A percentile compares a stretch with the other conserved stretches of the same genome.
Conservation (phyloP, 2,329 filamentous ascomycete genomes). For the Fusarium clavum region DNA sequence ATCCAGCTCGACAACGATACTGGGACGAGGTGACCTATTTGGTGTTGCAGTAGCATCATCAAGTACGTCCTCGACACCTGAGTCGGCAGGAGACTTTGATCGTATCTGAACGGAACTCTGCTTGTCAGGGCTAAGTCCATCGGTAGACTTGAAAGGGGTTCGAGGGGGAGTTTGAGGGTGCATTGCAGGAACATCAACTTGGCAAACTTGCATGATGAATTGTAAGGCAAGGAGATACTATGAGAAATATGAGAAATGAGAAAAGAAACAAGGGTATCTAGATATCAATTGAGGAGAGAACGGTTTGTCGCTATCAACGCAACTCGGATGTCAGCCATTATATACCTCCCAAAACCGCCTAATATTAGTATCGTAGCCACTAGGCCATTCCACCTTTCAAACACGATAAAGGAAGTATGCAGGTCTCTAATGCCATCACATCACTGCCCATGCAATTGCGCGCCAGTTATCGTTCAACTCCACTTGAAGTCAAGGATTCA, state of each 20-base stretch:
- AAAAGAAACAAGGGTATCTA: background rate
- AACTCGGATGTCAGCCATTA: background rate
- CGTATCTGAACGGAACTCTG: background rate
- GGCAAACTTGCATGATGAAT: slow-evolving; percentile 20
- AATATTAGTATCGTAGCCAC: rapidly evolving
- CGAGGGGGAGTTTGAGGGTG: slow-evolving; percentile 12
- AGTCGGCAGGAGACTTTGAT: slow-evolving; percentile 23
- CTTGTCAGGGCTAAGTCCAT: background rate
- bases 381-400: background rate
- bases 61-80: slow-evolving; percentile 20
- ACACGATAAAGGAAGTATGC: background rate
- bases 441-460: slow-evolving; percentile 21
- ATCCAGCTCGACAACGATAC: background rate
- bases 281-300: background rate
- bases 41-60: background rate
- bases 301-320: background rate
- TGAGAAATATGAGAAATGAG: too few species aligned
- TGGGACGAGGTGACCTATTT: background rate
- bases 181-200: slow-evolving; percentile 14
- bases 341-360: background rate
- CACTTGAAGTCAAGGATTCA: background rate
- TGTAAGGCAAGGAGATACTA: background rate
- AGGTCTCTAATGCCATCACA: background rate
- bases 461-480: slow-evolving; percentile 7
- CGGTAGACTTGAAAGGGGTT: background rate